These are phyloP conservation scores for Phytophthora pistaciae DNA, from an alignment of 352 stramenopile genomes.

Conservation along the genomic window DNA sequence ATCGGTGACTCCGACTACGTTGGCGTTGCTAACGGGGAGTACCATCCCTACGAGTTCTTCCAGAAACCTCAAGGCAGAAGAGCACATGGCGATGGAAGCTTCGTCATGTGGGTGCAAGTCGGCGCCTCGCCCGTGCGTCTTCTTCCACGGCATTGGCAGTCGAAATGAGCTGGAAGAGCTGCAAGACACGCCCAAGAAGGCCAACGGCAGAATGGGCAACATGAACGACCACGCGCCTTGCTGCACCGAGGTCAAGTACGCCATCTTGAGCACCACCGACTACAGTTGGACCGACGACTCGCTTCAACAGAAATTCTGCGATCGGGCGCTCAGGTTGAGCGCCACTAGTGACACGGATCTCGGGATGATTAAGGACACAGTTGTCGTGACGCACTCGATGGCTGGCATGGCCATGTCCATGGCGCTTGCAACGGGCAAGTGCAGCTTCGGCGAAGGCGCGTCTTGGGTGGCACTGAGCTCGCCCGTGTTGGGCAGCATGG, in stretches of 20 bases:
- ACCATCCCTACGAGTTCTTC: neutral
- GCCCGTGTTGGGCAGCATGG: constrained; percentile 26
- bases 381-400: constrained; percentile 33
- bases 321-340: constrained; percentile 17
- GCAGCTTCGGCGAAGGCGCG: neutral
- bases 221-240: constrained; percentile 30
- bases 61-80: constrained; percentile 15
- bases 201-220: constrained; percentile 23
- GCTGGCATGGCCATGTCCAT: constrained; percentile 29
- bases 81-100: constrained; percentile 21
- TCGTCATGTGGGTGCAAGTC: constrained; percentile 27
- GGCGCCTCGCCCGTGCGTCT: constrained; percentile 29
- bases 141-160: constrained; percentile 29
- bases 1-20: constrained; percentile 2
- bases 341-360: constrained; percentile 2
- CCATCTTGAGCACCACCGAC: constrained; percentile 28
- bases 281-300: constrained; percentile 21
- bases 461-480: neutral
- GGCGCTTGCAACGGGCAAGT: constrained; percentile 24
- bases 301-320: constrained; percentile 30
- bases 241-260: constrained; percentile 31
- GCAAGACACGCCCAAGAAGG: constrained; percentile 21
- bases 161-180: constrained; percentile 25
- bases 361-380: constrained; percentile 18
- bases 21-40: neutral